Percentiles rank a stretch among this genome's conserved stretches.
These are phyloP conservation scores for Cystobasidiaceae sp. DNA, from an alignment of 1,284 basidiomycete genomes.

Conservation along the genomic window DNA sequence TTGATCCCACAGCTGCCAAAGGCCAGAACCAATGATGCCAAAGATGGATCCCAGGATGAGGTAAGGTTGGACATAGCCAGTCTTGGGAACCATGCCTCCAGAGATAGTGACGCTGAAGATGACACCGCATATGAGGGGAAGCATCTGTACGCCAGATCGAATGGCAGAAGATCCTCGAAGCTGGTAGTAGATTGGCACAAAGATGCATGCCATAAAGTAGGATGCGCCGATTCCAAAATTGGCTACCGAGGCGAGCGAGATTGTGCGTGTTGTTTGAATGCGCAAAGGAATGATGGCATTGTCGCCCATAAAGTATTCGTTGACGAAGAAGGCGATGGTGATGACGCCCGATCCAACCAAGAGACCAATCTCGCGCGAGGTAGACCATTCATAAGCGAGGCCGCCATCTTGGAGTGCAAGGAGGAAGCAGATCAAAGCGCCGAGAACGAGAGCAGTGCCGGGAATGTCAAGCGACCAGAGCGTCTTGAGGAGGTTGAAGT, in stretches of 20 bases:
- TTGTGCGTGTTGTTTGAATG: constrained; percentile 18
- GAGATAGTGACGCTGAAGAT: constrained; percentile 38
- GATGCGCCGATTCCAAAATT: constrained; percentile 35
- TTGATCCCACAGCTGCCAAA: background rate
- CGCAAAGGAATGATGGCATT: constrained; percentile 42
- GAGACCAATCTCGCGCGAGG: constrained; percentile 40
- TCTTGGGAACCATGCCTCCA: constrained; percentile 38
- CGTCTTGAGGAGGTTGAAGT: constrained; percentile 3
- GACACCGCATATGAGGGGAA: constrained; percentile 42
- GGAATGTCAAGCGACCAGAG: constrained; percentile 41
- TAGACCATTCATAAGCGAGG: constrained; percentile 24
- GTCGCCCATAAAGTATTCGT: constrained; percentile 41
- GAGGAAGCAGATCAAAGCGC: constrained; percentile 41
- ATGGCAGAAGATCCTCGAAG: constrained; percentile 39
- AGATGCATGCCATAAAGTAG: constrained; percentile 4
- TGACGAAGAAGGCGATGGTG: constrained; percentile 36
- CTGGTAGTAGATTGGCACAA: constrained; percentile 40
- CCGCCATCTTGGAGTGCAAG: constrained; percentile 40
- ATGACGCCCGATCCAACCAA: constrained; percentile 43
- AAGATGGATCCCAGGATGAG: background rate
- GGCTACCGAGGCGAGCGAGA: too few relatives aligned
- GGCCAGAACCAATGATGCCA: background rate
- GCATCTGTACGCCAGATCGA: constrained; percentile 40
- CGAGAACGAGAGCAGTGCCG: constrained; percentile 38
- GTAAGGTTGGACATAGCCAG: constrained; percentile 36